A percentile compares a stretch with the other conserved stretches of the same genome.
Conservation (phyloP, 2,329 filamentous ascomycete genomes). For the Phialophora chinensis region DNA sequence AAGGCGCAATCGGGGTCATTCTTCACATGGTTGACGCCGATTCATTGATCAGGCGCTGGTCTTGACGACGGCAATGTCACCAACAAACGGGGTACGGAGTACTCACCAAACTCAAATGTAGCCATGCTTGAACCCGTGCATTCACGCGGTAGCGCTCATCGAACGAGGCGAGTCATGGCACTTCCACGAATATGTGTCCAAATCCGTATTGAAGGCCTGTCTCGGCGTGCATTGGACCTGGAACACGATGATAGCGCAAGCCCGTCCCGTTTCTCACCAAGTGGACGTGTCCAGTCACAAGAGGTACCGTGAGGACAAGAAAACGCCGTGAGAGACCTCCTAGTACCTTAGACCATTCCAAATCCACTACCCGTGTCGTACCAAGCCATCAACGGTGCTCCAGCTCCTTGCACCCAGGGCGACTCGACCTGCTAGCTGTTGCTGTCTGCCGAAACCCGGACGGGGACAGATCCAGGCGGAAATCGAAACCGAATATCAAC, state of each 20-base stretch:
- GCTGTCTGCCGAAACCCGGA: constrained; percentile 22
- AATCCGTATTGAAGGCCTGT: background rate
- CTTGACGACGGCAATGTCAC: background rate
- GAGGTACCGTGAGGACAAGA: background rate
- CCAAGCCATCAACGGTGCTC: background rate
- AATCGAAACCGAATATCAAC: constrained; percentile 24
- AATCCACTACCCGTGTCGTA: constrained; percentile 15
- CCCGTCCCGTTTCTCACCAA: background rate
- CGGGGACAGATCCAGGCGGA: constrained; percentile 16
- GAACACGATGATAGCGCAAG: background rate
- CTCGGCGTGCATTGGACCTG: background rate
- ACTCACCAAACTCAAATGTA: background rate
- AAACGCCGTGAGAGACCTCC: constrained; percentile 9
- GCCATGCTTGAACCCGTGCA: background rate
- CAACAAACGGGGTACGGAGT: background rate
- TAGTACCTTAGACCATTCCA: constrained; percentile 25
- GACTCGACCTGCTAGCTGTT: background rate
- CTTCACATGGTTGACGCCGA: background rate
- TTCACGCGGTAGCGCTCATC: background rate
- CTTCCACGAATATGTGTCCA: background rate
- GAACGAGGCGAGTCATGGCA: background rate
- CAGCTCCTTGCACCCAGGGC: background rate
- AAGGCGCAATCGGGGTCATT: background rate
- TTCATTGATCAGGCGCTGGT: background rate
- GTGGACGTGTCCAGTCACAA: constrained; percentile 1